A percentile compares a stretch with the other conserved stretches of the same genome.
These are phyloP conservation scores for Coniochaeta prunicola DNA, from an alignment of 2,329 filamentous ascomycete genomes.

Conservation along the genomic window DNA sequence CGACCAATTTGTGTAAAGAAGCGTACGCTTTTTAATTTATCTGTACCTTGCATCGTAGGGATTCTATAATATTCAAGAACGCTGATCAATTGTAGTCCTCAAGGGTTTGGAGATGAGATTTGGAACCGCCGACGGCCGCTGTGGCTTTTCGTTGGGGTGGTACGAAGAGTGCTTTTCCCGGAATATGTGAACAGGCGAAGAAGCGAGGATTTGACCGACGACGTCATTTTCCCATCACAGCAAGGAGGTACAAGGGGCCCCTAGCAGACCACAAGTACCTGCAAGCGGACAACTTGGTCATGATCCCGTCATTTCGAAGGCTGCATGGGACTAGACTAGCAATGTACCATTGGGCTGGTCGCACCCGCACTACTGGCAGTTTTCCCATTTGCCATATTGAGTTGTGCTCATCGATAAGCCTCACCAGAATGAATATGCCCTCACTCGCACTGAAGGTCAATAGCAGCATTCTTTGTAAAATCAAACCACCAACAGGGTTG, in stretches of 20 bases:
- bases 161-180: background rate
- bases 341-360: background rate
- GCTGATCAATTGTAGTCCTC: background rate
- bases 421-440: too few relatives aligned
- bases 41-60: too few relatives aligned
- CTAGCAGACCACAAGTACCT: background rate
- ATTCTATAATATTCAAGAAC: background rate
- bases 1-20: too few relatives aligned
- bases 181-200: background rate
- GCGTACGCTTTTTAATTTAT: too few relatives aligned
- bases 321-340: background rate
- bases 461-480: background rate
- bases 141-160: background rate
- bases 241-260: background rate
- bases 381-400: too few relatives aligned
- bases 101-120: background rate
- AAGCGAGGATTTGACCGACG: background rate
- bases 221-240: background rate
- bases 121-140: background rate
- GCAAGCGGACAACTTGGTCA: background rate
- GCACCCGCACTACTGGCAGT: too few relatives aligned
- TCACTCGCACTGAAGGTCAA: background rate
- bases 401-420: too few relatives aligned
- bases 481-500: background rate
- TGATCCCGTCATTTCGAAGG: background rate